A percentile compares a stretch with the other conserved stretches of the same genome.
These are phyloP conservation scores for Cryptococcus jaspeensis DNA, from an alignment of 1,284 basidiomycete genomes.

Conservation along the genomic window DNA sequence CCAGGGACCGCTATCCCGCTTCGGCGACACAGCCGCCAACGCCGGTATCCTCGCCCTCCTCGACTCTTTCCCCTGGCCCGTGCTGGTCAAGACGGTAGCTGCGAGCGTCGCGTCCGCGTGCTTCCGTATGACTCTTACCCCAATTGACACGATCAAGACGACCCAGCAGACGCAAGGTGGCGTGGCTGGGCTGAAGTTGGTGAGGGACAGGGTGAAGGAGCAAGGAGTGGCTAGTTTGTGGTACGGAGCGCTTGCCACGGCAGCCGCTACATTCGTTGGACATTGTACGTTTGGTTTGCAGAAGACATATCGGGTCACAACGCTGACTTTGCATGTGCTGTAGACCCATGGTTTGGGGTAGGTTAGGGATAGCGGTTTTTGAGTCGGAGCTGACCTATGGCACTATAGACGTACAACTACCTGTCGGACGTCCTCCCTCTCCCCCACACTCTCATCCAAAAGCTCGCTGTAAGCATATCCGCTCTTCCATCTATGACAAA, in stretches of 20 bases:
- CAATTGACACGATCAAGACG: slow-evolving; percentile 87
- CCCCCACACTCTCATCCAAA: slow-evolving; percentile 59
- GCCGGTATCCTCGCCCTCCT: slow-evolving; percentile 46
- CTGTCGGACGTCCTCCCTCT: slow-evolving; percentile 64
- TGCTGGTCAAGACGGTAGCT: slow-evolving; percentile 48
- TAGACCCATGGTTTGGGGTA: slow-evolving; percentile 58
- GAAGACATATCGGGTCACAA: background rate
- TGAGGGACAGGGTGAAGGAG: slow-evolving; percentile 65
- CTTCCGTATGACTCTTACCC: slow-evolving; percentile 80
- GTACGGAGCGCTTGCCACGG: slow-evolving; percentile 84
- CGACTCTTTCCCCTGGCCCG: slow-evolving; percentile 38
- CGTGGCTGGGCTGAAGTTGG: slow-evolving; percentile 60
- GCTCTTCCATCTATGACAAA: background rate
- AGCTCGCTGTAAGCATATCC: slow-evolving; percentile 54
- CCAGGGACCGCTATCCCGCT: slow-evolving; percentile 57
- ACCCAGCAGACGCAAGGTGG: slow-evolving; percentile 85
- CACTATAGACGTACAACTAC: slow-evolving; percentile 64
- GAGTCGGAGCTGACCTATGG: background rate
- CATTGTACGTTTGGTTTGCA: slow-evolving; percentile 57
- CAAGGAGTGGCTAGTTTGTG: slow-evolving; percentile 76
- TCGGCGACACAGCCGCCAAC: slow-evolving; percentile 75
- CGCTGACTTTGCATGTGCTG: slow-evolving; percentile 29
- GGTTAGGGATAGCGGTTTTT: background rate
- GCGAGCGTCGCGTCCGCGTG: slow-evolving; percentile 57
- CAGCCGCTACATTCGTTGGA: slow-evolving; percentile 87